Base-by-base conservation (phyloP, 768 basidiomycete genomes). In the Clavaria fumosa region DNA sequence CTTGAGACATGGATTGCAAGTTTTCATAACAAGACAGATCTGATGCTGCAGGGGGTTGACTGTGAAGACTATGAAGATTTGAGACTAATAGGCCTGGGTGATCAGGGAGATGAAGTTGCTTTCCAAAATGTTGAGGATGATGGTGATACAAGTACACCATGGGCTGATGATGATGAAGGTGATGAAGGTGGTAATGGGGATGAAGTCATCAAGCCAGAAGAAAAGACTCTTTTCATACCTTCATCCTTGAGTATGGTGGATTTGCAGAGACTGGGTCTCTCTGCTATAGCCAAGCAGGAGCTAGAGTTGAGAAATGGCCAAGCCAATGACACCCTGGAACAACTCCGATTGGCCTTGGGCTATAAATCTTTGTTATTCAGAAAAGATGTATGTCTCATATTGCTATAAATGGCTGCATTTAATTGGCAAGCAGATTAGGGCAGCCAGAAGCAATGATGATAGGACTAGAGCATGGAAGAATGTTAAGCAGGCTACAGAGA, bases 321-420 rank as follows among this genome's bases (percentile, higher is more conserved):
- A n/a, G 48, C 46, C 6, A 49, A 49, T 36, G 46, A 49, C 22
- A 31, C 40, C 7, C 39, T 49, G 6, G 35, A 49, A 1, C 30
- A 27, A 1, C 14, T 49, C 6, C 3, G 38, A 9, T 7, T 37
- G 3, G 27, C 38, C 4, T 26, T 48, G 3, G 39, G 37, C 1
- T 18, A 48, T 17, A 48, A 47, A 24, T 35, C 46, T 4, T 20
- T 44, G 7, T 11, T 12, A 5, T 38, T 10, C 20, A n/a, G n/a
- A n/a, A n/a, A n/a, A n/a, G n/a, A n/a, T n/a, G n/a, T n/a, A n/a
- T n/a, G n/a, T n/a, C n/a, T n/a, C n/a, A n/a, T n/a, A n/a, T n/a
- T n/a, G n/a, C n/a, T n/a, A n/a, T n/a, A n/a, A n/a, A n/a, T n/a
- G n/a, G n/a, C n/a, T n/a, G n/a, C n/a, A n/a, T n/a, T n/a, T n/a